A percentile compares a stretch with the other conserved stretches of the same genome.
Conservation (phyloP, 805 yeast species). For the Ogataea angusta region DNA sequence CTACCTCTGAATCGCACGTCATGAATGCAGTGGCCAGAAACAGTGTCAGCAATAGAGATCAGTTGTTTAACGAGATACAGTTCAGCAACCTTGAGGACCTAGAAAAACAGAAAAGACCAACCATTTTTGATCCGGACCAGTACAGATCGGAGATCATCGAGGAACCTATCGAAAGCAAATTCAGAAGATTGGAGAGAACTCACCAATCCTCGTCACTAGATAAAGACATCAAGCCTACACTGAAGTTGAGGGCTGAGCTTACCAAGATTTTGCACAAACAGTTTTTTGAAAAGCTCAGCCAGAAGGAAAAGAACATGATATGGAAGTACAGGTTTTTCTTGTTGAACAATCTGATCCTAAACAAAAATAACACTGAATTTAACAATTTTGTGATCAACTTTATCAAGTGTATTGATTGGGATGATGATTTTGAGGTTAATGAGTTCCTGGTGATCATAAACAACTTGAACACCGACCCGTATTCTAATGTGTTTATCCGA, state of each 20-base stretch:
- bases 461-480: slow-evolving; percentile 24
- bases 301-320: slow-evolving; percentile 77
- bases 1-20: slow-evolving; percentile 26
- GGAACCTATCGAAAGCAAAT: slow-evolving; percentile 88
- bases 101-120: slow-evolving; percentile 12
- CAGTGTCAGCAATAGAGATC: slow-evolving; percentile 20
- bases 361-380: slow-evolving; percentile 33
- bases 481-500: slow-evolving; percentile 30
- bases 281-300: slow-evolving; percentile 76
- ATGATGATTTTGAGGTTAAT: slow-evolving; percentile 71
- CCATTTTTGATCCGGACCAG: slow-evolving; percentile 69
- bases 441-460: slow-evolving; percentile 57
- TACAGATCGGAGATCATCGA: slow-evolving; percentile 38
- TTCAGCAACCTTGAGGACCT: slow-evolving; percentile 20
- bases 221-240: slow-evolving; percentile 83
- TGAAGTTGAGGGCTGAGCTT: slow-evolving; percentile 73
- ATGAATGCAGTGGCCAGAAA: slow-evolving; percentile 16
- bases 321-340: slow-evolving; percentile 90
- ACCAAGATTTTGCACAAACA: slow-evolving; percentile 68
- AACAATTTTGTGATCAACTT: slow-evolving; percentile 52
- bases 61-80: slow-evolving; percentile 24
- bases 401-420: slow-evolving; percentile 85
- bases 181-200: slow-evolving; percentile 77
- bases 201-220: slow-evolving; percentile 76
- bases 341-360: slow-evolving; percentile 46